phyloP scores from a whole-genome alignment of 164 flowering plant genomes.

The Tetrastigma voinierianum region DNA sequence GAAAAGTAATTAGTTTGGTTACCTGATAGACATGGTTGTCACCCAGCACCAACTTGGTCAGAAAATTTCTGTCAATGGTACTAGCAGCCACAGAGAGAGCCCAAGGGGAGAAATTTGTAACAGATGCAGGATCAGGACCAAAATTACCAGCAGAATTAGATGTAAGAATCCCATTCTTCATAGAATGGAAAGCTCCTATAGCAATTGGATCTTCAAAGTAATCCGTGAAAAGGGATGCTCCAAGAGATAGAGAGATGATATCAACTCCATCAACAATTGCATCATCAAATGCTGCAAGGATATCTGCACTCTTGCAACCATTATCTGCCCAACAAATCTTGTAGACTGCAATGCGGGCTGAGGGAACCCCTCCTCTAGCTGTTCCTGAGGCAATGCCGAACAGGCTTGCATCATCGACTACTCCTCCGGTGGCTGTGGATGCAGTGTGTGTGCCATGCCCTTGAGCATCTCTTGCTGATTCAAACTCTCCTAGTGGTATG shows the following conservation, averaged over 20 bases:
- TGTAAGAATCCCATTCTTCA: neutral
- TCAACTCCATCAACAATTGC: slow-evolving; percentile 79
- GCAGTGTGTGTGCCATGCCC: slow-evolving; percentile 81
- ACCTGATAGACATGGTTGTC: too few species aligned
- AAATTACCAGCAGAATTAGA: too few species aligned
- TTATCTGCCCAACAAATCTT: slow-evolving; percentile 59
- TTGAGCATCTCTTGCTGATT: slow-evolving; percentile 48
- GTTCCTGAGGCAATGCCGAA: slow-evolving; percentile 54
- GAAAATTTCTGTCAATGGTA: too few species aligned
- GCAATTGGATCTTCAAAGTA: too few species aligned
- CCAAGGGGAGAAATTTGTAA: too few species aligned
- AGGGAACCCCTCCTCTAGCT: slow-evolving; percentile 65
- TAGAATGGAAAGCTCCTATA: slow-evolving; percentile 24
- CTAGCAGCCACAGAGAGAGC: neutral
- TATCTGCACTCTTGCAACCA: slow-evolving; percentile 47
- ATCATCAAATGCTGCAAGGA: slow-evolving; percentile 69
- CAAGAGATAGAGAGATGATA: slow-evolving; percentile 59
- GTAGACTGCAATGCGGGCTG: slow-evolving; percentile 59
- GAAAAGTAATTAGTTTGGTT: too few species aligned
- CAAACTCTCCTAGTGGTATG: slow-evolving; percentile 7
- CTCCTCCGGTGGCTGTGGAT: slow-evolving; percentile 60
- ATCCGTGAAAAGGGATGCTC: slow-evolving; percentile 2
- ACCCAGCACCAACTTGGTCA: too few species aligned
- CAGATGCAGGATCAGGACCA: too few species aligned
- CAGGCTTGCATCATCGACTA: slow-evolving; percentile 33